phyloP scores from a whole-genome alignment of 2,329 filamentous ascomycete genomes.

The Incumbomyces lentus region DNA sequence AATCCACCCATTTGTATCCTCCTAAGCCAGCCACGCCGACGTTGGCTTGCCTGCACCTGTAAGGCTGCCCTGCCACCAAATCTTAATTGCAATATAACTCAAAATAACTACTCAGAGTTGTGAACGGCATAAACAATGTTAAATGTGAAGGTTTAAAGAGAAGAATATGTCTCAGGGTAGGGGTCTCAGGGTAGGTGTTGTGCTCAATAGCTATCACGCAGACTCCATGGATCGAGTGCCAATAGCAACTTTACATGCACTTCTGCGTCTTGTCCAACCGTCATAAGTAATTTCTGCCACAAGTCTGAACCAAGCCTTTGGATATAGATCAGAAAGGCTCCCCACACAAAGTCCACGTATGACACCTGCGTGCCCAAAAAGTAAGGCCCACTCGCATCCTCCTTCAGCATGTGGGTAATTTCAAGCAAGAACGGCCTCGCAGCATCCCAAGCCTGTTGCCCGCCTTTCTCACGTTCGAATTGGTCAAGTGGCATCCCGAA shows the following conservation, averaged over 20 bases:
- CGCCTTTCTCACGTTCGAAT: constrained; percentile 35
- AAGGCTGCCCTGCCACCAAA: too few species aligned
- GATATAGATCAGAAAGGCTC: constrained; percentile 38
- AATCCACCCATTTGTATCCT: too few species aligned
- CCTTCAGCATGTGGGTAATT: constrained; percentile 39
- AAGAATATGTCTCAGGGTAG: too few species aligned
- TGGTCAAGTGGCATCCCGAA: constrained; percentile 47
- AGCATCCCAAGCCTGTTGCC: constrained; percentile 40
- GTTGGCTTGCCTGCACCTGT: too few species aligned
- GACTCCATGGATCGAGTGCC: neutral
- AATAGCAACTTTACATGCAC: constrained; percentile 3
- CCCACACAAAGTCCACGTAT: constrained; percentile 51
- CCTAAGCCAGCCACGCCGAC: too few species aligned
- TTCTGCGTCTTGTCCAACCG: neutral
- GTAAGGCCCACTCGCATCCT: constrained; percentile 49
- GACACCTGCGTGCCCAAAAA: constrained; percentile 47
- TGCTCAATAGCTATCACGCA: neutral
- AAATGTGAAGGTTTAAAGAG: too few species aligned
- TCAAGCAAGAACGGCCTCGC: constrained; percentile 29
- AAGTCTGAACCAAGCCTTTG: constrained; percentile 18
- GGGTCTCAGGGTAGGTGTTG: too few species aligned
- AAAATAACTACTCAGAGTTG: too few species aligned
- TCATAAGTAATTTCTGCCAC: neutral
- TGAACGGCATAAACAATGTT: too few species aligned
- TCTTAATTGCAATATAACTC: too few species aligned